Percentiles rank a stretch among this genome's conserved stretches.
These are phyloP conservation scores for Dioscorea zingiberensis DNA, from an alignment of 106 monocot species.

Conservation along the genomic window DNA sequence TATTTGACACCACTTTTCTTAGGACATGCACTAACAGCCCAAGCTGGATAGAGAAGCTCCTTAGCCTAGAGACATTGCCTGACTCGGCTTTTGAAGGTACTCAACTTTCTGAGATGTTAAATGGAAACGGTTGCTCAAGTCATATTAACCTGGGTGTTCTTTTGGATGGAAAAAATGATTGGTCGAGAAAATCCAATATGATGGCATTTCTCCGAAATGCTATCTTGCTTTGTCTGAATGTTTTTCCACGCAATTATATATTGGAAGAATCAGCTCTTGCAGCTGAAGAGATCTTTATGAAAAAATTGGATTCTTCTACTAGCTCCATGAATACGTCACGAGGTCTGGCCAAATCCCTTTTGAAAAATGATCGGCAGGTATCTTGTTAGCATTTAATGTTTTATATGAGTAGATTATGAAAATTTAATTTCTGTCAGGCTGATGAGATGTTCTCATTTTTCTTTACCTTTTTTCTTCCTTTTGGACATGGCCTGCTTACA, in stretches of 20 bases:
- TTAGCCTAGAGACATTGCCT: constrained; percentile 59
- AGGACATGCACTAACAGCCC: constrained; percentile 81
- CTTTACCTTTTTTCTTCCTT: no score
- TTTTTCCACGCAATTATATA: constrained; percentile 71
- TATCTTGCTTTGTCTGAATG: constrained; percentile 51
- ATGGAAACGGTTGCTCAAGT: constrained; percentile 10
- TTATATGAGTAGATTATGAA: no score
- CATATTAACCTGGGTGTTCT: constrained; percentile 21
- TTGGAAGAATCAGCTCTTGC: constrained; percentile 79
- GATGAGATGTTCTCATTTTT: no score
- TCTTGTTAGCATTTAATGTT: neutral
- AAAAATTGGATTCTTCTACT: constrained; percentile 20
- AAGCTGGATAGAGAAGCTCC: constrained; percentile 70
- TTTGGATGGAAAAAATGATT: constrained; percentile 23
- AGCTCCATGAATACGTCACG: constrained; percentile 53
- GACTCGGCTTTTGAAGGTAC: constrained; percentile 46
- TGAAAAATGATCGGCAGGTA: constrained; percentile 96
- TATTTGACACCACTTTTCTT: neutral
- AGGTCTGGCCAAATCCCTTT: constrained; percentile 59
- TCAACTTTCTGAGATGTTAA: no score
- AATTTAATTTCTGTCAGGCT: no score
- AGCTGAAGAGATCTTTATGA: constrained; percentile 40
- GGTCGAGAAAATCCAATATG: constrained; percentile 18
- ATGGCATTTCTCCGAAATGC: constrained; percentile 73
- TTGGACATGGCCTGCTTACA: no score